Evolutionary conservation across 495 filamentous ascomycete species (phyloP).

Genomic region (Penicillium odoratum): DNA sequence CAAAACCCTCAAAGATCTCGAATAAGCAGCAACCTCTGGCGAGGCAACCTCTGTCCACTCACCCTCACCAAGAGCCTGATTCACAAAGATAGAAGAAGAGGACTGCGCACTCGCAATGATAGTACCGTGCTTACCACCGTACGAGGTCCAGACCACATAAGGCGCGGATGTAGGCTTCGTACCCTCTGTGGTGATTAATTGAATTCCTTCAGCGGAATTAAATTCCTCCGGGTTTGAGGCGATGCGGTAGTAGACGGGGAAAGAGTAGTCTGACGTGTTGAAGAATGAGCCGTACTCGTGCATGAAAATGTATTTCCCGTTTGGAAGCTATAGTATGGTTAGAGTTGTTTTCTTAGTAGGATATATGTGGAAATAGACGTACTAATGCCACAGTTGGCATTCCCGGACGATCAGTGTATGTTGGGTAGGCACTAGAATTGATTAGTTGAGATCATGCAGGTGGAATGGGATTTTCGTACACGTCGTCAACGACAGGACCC

Average conservation of each 20-base stretch:
- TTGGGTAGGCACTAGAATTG: slow-evolving; percentile 40
- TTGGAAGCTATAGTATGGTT: slow-evolving; percentile 44
- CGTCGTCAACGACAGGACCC: slow-evolving; percentile 60
- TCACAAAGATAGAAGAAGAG: slow-evolving; percentile 56
- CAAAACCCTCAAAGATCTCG: slow-evolving; percentile 49
- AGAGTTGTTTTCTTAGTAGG: background rate
- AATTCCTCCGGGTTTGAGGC: slow-evolving; percentile 55
- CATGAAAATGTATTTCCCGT: slow-evolving; percentile 59
- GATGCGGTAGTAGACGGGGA: slow-evolving; percentile 61
- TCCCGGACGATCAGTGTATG: slow-evolving; percentile 64
- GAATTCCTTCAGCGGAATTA: slow-evolving; percentile 36
- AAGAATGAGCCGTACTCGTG: slow-evolving; percentile 63
- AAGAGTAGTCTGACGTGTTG: slow-evolving; percentile 38
- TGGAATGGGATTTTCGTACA: slow-evolving; percentile 30
- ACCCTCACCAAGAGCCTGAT: slow-evolving; percentile 53
- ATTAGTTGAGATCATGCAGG: slow-evolving; percentile 5
- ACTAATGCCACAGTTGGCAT: slow-evolving; percentile 61
- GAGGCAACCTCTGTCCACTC: slow-evolving; percentile 56
- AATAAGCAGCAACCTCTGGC: slow-evolving; percentile 50
- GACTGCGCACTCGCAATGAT: slow-evolving; percentile 57
- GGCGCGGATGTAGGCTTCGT: slow-evolving; percentile 54
- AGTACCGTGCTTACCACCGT: slow-evolving; percentile 57
- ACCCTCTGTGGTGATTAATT: slow-evolving; percentile 47
- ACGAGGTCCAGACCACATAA: slow-evolving; percentile 54
- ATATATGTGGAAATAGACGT: background rate